These are phyloP conservation scores for Cryptococcus depauperatus DNA, from an alignment of 1,284 basidiomycete genomes.

Conservation along the genomic window DNA sequence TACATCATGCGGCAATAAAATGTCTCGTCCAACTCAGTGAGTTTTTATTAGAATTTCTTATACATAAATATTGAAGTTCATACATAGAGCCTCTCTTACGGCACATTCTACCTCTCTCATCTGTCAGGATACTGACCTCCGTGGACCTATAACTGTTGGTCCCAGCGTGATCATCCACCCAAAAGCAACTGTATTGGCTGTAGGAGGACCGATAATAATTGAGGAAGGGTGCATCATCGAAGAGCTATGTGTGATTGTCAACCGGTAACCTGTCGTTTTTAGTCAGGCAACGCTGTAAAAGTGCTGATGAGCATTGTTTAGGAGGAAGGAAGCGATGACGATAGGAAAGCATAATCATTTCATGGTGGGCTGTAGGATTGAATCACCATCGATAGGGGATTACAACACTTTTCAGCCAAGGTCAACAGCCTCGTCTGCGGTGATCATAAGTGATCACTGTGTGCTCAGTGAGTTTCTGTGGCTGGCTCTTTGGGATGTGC, in stretches of 20 bases:
- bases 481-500: background rate
- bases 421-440: conserved; percentile 66
- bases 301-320: background rate
- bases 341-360: conserved; percentile 90
- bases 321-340: background rate
- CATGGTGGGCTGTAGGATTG: conserved; percentile 83
- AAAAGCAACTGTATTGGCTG: conserved; percentile 79
- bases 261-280: conserved; percentile 39
- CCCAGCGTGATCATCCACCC: conserved; percentile 85
- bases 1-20: background rate
- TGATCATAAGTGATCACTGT: conserved; percentile 69
- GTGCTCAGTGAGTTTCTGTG: conserved; percentile 56
- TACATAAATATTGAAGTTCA: background rate
- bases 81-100: conserved; percentile 43
- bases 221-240: conserved; percentile 85
- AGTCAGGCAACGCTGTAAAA: background rate
- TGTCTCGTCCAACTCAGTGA: too few species aligned
- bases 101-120: conserved; percentile 75
- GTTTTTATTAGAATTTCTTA: background rate
- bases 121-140: conserved; percentile 78
- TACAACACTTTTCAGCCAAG: conserved; percentile 77
- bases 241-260: conserved; percentile 78
- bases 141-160: conserved; percentile 83
- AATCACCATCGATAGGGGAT: conserved; percentile 71
- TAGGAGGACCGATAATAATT: conserved; percentile 76